Percentiles rank a stretch among this genome's conserved stretches.
These are phyloP conservation scores for Globisporangium cystogenes DNA, from an alignment of 352 stramenopile genomes.

Conservation along the genomic window DNA sequence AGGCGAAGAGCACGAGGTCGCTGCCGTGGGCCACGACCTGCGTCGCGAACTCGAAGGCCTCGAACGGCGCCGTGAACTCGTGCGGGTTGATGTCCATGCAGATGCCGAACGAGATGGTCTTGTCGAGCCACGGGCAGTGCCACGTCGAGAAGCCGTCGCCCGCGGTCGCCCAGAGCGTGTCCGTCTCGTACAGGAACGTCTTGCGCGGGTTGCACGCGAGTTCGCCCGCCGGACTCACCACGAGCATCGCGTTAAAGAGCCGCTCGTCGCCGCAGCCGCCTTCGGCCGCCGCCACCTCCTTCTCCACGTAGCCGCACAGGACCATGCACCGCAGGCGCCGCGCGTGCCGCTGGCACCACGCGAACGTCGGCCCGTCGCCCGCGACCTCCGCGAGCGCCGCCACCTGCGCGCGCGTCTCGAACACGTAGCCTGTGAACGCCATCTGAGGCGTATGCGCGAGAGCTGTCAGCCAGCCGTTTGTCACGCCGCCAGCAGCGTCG, in stretches of 20 bases:
- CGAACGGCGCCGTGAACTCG: conserved; percentile 67
- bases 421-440: conserved; percentile 81
- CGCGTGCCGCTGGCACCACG: conserved; percentile 64
- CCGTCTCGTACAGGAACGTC: conserved; percentile 80
- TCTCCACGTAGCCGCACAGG: conserved; percentile 69
- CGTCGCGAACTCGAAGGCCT: conserved; percentile 62
- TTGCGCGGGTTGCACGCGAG: conserved; percentile 74
- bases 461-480: not conserved
- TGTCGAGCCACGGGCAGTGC: conserved; percentile 71
- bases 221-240: conserved; percentile 59
- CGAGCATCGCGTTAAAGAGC: conserved; percentile 82
- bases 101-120: conserved; percentile 80
- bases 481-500: no score
- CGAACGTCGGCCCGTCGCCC: conserved; percentile 46
- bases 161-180: conserved; percentile 73
- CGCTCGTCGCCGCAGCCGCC: not conserved
- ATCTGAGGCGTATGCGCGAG: conserved; percentile 50
- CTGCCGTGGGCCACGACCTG: conserved; percentile 41
- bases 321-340: conserved; percentile 55
- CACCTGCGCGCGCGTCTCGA: conserved; percentile 46
- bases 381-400: conserved; percentile 56
- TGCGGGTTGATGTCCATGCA: conserved; percentile 90
- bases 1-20: conserved; percentile 78
- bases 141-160: conserved; percentile 59
- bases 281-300: conserved; percentile 11